These are phyloP conservation scores for Aspergillus fumigatiaffinis DNA, from an alignment of 2,329 filamentous ascomycete species.

Conservation along the genomic window DNA sequence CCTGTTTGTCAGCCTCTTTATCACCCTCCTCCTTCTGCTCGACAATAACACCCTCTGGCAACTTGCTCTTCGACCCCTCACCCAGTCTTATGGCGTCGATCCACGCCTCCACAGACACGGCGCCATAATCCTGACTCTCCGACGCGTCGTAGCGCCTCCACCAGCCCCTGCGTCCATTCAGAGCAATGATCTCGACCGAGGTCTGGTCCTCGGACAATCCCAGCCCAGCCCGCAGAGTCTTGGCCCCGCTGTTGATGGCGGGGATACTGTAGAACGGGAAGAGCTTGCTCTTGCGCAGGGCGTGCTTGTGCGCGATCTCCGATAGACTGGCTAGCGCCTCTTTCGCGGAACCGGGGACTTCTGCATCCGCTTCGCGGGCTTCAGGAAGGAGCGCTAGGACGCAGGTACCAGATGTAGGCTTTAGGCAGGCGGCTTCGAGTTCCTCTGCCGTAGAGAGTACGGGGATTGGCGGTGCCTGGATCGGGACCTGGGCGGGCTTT, in stretches of 20 bases:
- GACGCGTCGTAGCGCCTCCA: conserved; percentile 67
- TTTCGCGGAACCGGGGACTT: conserved; percentile 38
- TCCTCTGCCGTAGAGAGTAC: conserved; percentile 61
- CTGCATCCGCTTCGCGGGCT: conserved; percentile 49
- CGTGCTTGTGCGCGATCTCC: conserved; percentile 72
- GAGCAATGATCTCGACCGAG: conserved; percentile 66
- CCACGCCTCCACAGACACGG: conserved; percentile 71
- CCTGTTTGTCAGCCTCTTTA: conserved; percentile 26
- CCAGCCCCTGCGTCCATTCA: conserved; percentile 85
- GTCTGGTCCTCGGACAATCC: conserved; percentile 52
- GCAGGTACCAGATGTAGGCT: conserved; percentile 73
- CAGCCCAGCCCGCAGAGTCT: conserved; percentile 57
- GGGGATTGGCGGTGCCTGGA: conserved; percentile 60
- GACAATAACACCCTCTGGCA: conserved; percentile 59
- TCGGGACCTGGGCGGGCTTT: conserved; percentile 48
- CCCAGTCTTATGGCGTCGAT: conserved; percentile 88
- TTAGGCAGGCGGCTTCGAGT: conserved; percentile 69
- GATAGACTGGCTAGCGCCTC: conserved; percentile 62
- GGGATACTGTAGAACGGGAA: conserved; percentile 83
- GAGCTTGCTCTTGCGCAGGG: conserved; percentile 60
- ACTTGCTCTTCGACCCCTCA: conserved; percentile 73
- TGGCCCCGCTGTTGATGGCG: conserved; percentile 54
- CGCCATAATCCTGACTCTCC: conserved; percentile 47
- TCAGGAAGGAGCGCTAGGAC: conserved; percentile 69
- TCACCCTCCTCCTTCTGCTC: conserved; percentile 30